These are phyloP conservation scores for Fraxinus velutina DNA, from an alignment of 305 asterid species.

Conservation along the genomic window DNA sequence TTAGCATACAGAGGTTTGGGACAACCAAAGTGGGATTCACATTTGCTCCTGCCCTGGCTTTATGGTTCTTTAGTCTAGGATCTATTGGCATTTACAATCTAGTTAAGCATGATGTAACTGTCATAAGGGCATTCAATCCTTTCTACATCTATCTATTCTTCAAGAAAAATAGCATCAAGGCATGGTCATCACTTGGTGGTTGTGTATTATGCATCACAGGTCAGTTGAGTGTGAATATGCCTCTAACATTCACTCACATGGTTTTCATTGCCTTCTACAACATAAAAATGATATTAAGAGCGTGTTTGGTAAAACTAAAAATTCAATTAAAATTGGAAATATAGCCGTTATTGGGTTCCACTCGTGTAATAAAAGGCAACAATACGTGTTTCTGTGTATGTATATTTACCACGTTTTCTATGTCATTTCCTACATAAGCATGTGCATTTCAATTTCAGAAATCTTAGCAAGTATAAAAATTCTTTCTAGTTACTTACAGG, in stretches of 20 bases:
- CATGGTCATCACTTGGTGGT: slow-evolving; percentile 97
- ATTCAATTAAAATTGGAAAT: no score
- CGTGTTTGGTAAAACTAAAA: no score
- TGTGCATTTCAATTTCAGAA: neutral
- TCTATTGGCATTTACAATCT: slow-evolving; percentile 78
- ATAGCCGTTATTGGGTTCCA: no score
- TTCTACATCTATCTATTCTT: slow-evolving; percentile 77
- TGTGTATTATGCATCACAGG: slow-evolving; percentile 98
- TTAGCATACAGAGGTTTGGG: slow-evolving; percentile 89
- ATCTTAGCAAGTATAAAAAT: neutral
- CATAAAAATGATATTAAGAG: neutral
- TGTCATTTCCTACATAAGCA: neutral
- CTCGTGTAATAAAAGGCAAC: no score
- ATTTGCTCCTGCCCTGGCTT: slow-evolving; percentile 91
- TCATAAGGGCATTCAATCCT: slow-evolving; percentile 81
- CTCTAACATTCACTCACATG: neutral
- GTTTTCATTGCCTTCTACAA: neutral
- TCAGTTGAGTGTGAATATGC: slow-evolving; percentile 21
- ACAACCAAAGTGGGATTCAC: slow-evolving; percentile 85
- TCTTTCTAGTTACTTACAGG: neutral
- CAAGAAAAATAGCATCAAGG: slow-evolving; percentile 59
- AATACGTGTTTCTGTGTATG: neutral
- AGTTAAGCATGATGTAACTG: slow-evolving; percentile 61
- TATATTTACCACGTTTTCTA: neutral
- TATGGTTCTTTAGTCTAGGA: slow-evolving; percentile 92